Evolutionary conservation across 192 early-diverging fungal species (phyloP), one percentile per base, ranked within the genome.

Genomic region (Chytriomyces sp.): DNA sequence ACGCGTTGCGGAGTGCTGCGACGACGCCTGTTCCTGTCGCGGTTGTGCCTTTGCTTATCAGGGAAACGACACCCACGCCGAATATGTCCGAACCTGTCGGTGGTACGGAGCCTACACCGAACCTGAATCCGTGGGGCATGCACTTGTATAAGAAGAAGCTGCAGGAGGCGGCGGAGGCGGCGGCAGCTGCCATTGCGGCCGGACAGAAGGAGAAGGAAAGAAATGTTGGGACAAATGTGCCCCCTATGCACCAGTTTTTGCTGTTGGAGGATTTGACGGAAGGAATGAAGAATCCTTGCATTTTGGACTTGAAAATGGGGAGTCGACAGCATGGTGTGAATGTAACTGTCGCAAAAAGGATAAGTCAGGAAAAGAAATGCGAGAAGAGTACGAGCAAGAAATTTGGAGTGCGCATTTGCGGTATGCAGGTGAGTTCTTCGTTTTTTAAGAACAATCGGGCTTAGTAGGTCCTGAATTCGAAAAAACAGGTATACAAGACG

Each of bases 281-380:
- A 22, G 90, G 91, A 7, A 80, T 98, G 77, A 83, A 89, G 76
- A 89, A 87, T 36, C 98, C 98, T 0, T 98, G 95, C 71, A 96
- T 99, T 19, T 84, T 99, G 41, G 96, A 99, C 77, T 85, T 99
- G 59, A 99, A 99, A 71, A 99, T 99, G 96, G 98, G 98, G 34
- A 97, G 94, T 14, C 84, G 98, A 5, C 98, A 99, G 79, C 91
- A 96, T 73, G 95, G 98, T 4, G 89, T 99, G 57, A 85, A 93
- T 82, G 95, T 91, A 2, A 84, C 90, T 0, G 80, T 85, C 14
- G 88, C 89, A 49, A 99, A 99, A 75, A 83, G 91, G 40, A 75
- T 85, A 31, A 93, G 90, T 40, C 96, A 99, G 78, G 95, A 91
- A 40, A 78, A 86, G 44, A 99, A 99, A 78, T 98, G 96, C 72